These are phyloP conservation scores for Saturnispora kantuleensis DNA, from an alignment of 805 yeast genomes.

Conservation along the genomic window DNA sequence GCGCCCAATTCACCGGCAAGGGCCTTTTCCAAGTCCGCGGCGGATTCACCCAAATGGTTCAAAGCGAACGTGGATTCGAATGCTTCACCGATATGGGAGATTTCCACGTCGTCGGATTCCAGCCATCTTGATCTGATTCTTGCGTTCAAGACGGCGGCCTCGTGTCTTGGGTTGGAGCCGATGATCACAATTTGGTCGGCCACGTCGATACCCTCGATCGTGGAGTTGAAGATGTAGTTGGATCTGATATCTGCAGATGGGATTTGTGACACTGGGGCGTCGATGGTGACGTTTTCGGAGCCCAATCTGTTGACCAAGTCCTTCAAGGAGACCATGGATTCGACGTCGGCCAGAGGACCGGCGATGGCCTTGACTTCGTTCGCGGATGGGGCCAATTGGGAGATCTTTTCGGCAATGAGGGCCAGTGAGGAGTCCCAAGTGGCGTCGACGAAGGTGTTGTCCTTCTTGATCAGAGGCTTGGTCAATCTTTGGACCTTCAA, in stretches of 20 bases:
- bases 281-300: constrained; percentile 73
- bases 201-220: constrained; percentile 69
- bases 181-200: constrained; percentile 74
- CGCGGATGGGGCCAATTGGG: constrained; percentile 45
- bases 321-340: constrained; percentile 71
- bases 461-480: constrained; percentile 64
- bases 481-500: constrained; percentile 79
- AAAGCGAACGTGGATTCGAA: constrained; percentile 70
- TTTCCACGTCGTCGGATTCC: constrained; percentile 46
- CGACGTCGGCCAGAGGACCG: constrained; percentile 78
- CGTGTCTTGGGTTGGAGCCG: constrained; percentile 84
- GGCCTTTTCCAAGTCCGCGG: constrained; percentile 47
- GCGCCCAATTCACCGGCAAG: constrained; percentile 60
- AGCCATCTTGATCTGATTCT: constrained; percentile 79
- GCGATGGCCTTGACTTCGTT: constrained; percentile 73
- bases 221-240: constrained; percentile 70
- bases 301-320: constrained; percentile 69
- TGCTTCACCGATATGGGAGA: constrained; percentile 63
- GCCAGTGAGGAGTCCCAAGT: constrained; percentile 84
- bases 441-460: constrained; percentile 59
- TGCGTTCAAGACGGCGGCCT: constrained; percentile 80
- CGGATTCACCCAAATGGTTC: constrained; percentile 53
- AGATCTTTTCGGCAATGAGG: constrained; percentile 53
- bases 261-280: constrained; percentile 45
- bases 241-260: constrained; percentile 73